Conservation (phyloP, 805 yeast species). For the Sungouiozyma ichnusensis region DNA sequence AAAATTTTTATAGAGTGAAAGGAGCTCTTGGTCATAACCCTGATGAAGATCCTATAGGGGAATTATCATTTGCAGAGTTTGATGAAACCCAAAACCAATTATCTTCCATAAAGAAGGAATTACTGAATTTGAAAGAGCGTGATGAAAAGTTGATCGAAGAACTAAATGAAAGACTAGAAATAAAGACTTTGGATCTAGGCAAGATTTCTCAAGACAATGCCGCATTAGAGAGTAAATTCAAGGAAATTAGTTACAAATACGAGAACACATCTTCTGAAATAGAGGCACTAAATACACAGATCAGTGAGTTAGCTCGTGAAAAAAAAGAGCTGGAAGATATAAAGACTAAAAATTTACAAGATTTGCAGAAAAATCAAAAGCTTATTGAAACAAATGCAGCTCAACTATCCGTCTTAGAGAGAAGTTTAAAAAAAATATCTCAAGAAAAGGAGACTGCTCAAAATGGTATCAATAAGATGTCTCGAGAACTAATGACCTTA, state of each 20-base stretch:
- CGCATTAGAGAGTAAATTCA: conserved; percentile 1
- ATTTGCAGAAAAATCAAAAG: conserved; percentile 21
- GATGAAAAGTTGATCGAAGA: conserved; percentile 13
- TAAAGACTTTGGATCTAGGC: conserved; percentile 6
- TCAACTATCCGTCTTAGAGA: conserved; percentile 8
- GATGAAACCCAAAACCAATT: conserved; percentile 33
- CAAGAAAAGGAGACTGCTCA: conserved; percentile 56
- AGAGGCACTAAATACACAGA: conserved; percentile 11
- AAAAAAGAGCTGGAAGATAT: conserved; percentile 14
- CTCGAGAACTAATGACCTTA: conserved; percentile 62
- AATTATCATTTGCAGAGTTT: conserved; percentile 47
- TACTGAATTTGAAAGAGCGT: conserved; percentile 26
- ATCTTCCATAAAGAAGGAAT: conserved; percentile 24
- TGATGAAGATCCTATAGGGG: conserved; percentile 53
- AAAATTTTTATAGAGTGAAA: conserved; percentile 56
- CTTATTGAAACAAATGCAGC: conserved; percentile 30
- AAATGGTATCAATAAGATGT: conserved; percentile 84
- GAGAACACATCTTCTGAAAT: conserved; percentile 5
- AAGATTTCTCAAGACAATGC: conserved; percentile 5
- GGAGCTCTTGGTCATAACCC: conserved; percentile 71
- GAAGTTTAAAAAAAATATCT: conserved; percentile 20
- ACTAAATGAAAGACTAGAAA: conserved; percentile 11
- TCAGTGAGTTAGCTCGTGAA: conserved; percentile 4
- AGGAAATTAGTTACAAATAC: conserved; percentile 3
- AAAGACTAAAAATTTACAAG: conserved; percentile 12